A percentile compares a stretch with the other conserved stretches of the same genome.
phyloP scores from a whole-genome alignment of 1,284 basidiomycete genomes.

The Trametes versicolor region DNA sequence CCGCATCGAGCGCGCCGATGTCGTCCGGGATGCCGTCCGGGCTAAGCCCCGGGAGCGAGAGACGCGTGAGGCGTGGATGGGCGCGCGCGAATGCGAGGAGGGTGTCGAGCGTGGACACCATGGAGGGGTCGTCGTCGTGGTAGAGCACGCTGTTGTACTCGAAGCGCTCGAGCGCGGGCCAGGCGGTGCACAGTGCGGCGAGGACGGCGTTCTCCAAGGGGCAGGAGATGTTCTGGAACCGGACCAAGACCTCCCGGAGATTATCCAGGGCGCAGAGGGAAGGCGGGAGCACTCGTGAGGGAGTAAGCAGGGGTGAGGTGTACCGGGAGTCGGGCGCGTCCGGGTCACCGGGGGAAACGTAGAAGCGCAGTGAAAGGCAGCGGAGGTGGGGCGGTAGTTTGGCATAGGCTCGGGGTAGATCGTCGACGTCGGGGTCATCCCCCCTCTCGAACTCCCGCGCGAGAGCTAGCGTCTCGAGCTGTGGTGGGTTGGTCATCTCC shows the following conservation, averaged over 20 bases:
- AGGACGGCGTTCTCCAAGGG: not conserved
- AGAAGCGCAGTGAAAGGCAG: not conserved
- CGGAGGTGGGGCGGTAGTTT: not conserved
- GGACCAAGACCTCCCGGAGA: not conserved
- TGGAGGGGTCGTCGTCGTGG: not conserved
- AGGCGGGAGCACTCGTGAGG: not conserved
- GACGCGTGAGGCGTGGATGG: not conserved
- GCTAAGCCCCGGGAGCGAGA: not conserved
- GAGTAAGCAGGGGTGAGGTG: not conserved
- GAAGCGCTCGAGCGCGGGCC: slow-evolving; percentile 5
- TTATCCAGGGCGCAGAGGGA: not conserved
- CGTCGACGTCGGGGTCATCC: not conserved
- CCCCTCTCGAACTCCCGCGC: not conserved
- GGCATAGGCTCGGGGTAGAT: not conserved
- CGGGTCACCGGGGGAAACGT: too few species aligned
- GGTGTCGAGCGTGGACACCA: not conserved
- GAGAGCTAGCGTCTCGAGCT: not conserved
- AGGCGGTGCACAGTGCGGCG: not conserved
- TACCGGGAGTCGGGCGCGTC: too few species aligned
- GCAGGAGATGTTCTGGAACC: not conserved
- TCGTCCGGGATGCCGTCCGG: not conserved
- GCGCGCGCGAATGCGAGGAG: slow-evolving; percentile 2
- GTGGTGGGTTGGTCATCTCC: not conserved
- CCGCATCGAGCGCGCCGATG: not conserved
- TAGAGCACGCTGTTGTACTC: not conserved